These are phyloP conservation scores for Casuarina equisetifolia DNA, from an alignment of 306 rosid genomes.

Conservation along the genomic window DNA sequence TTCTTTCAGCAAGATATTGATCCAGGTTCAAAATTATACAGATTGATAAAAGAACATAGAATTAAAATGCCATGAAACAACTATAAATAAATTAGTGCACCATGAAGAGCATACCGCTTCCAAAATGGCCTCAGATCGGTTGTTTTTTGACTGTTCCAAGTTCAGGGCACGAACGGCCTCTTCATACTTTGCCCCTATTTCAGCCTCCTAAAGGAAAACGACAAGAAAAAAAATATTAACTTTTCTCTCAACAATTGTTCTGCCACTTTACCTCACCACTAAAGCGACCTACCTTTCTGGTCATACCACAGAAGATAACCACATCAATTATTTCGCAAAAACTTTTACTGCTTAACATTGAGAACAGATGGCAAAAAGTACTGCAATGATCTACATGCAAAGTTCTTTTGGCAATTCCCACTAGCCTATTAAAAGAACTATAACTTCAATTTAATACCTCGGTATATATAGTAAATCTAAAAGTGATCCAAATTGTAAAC, in stretches of 20 bases:
- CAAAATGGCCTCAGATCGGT: constrained; percentile 84
- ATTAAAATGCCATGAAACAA: neutral
- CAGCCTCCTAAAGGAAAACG: constrained; percentile 58
- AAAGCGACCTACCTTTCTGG: neutral
- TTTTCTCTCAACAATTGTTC: neutral
- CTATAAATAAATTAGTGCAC: constrained; percentile 9
- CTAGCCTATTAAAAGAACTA: too few relatives aligned
- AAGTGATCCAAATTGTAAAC: neutral
- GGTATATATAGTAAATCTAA: neutral
- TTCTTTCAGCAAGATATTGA: too few relatives aligned
- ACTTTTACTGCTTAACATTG: too few relatives aligned
- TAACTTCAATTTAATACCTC: too few relatives aligned
- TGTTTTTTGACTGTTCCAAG: neutral
- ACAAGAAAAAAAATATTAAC: constrained; percentile 4
- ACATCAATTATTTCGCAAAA: too few relatives aligned
- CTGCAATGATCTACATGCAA: too few relatives aligned
- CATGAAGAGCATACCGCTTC: constrained; percentile 67
- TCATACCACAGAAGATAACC: too few relatives aligned
- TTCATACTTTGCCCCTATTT: constrained; percentile 84
- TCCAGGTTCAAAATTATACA: too few relatives aligned
- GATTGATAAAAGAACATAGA: too few relatives aligned
- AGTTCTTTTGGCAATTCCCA: too few relatives aligned
- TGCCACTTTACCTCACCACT: neutral
- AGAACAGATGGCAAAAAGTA: too few relatives aligned
- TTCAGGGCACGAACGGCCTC: constrained; percentile 81